These are phyloP conservation scores for Cryptococcus hybrid DNA, from an alignment of 1,284 basidiomycete species.

Conservation along the genomic window DNA sequence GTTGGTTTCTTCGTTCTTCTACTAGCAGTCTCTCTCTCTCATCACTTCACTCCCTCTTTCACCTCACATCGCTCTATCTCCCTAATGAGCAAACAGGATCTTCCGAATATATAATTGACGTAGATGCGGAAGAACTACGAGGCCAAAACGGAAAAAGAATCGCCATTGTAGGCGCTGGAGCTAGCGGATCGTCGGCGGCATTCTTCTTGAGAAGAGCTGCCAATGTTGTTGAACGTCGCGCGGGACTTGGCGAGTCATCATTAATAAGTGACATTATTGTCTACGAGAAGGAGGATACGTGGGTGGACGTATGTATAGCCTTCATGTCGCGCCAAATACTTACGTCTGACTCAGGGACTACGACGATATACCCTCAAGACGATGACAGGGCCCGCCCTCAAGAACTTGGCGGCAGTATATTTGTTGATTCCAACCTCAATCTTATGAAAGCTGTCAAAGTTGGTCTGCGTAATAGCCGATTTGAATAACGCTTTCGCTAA, in stretches of 20 bases:
- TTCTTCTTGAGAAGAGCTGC: slow-evolving; percentile 67
- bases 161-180: slow-evolving; percentile 85
- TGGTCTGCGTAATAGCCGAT: slow-evolving; percentile 61
- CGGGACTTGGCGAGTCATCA: slow-evolving; percentile 54
- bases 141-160: slow-evolving; percentile 42
- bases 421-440: slow-evolving; percentile 78
- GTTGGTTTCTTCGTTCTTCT: slow-evolving; percentile 4
- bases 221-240: slow-evolving; percentile 64
- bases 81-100: too few species aligned
- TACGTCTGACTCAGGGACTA: slow-evolving; percentile 59
- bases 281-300: slow-evolving; percentile 73
- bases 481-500: slow-evolving; percentile 2
- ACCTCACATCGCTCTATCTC: too few species aligned
- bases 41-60: not conserved
- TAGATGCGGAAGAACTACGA: too few species aligned
- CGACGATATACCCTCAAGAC: slow-evolving; percentile 71
- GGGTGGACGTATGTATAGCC: slow-evolving; percentile 69
- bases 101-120: too few species aligned
- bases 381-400: slow-evolving; percentile 63
- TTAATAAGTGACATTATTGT: slow-evolving; percentile 68
- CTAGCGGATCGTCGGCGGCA: slow-evolving; percentile 78
- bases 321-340: too few species aligned
- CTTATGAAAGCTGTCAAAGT: slow-evolving; percentile 74
- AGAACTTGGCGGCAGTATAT: slow-evolving; percentile 85
- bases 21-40: not conserved